These are phyloP conservation scores for Haemoproteus tartakovskyi DNA, from an alignment of 169 alveolate genomes.

Conservation along the genomic window DNA sequence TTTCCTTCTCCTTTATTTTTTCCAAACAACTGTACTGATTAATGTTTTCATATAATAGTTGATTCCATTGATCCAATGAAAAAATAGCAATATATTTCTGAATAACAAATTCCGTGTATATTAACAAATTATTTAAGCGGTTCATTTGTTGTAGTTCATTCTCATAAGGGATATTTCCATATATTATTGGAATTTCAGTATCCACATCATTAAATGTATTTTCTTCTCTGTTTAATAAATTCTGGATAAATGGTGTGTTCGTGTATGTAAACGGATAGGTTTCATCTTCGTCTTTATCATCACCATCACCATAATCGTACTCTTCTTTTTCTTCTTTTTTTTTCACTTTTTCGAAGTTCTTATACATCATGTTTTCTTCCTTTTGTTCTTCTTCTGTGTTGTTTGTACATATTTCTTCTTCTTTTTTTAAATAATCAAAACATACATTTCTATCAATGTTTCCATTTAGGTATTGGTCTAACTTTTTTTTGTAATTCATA, in stretches of 20 bases:
- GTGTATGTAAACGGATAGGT: background rate
- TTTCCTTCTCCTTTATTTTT: background rate
- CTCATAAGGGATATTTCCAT: conserved; percentile 15
- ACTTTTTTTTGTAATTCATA: too few relatives aligned
- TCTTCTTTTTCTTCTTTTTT: background rate
- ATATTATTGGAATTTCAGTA: background rate
- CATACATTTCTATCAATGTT: background rate
- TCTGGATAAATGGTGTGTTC: conserved; percentile 15
- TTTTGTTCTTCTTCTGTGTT: background rate
- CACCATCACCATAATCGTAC: background rate
- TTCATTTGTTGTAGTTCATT: conserved; percentile 31
- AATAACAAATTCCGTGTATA: conserved; percentile 21
- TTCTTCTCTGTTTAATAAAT: conserved; percentile 11
- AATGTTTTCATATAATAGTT: conserved; percentile 12
- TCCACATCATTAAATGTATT: background rate
- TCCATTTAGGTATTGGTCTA: background rate
- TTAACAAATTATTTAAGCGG: conserved; percentile 27
- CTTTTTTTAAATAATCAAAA: too few relatives aligned
- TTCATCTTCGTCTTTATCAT: background rate
- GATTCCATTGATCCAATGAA: conserved; percentile 48
- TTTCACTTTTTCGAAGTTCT: background rate
- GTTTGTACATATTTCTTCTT: background rate
- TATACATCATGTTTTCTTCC: background rate
- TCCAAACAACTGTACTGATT: conserved; percentile 8
- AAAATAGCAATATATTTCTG: conserved; percentile 23